Conservation (phyloP, 192 early-diverging fungal genomes). For the Umbelopsis sp. region DNA sequence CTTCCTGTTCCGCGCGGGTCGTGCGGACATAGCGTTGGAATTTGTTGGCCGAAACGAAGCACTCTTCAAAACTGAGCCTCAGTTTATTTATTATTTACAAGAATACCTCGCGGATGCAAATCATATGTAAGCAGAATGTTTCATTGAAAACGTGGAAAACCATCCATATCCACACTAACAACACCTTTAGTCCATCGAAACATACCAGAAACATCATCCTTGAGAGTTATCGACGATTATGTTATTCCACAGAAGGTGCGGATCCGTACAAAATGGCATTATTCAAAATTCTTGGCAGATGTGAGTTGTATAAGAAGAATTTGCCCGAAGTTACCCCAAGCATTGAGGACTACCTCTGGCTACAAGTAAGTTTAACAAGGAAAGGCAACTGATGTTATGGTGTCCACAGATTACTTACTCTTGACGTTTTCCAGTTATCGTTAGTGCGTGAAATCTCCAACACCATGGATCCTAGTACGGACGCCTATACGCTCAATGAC, state of each 20-base stretch:
- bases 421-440: background rate
- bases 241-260: slow-evolving; percentile 46
- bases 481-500: background rate
- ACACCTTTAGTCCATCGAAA: slow-evolving; percentile 42
- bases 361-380: slow-evolving; percentile 55
- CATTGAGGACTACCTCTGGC: slow-evolving; percentile 95
- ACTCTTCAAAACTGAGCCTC: slow-evolving; percentile 61
- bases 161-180: slow-evolving; percentile 15
- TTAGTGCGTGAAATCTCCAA: background rate
- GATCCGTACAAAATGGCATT: slow-evolving; percentile 95
- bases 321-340: slow-evolving; percentile 69
- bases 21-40: slow-evolving; percentile 64
- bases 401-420: too few relatives aligned
- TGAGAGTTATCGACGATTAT: slow-evolving; percentile 54
- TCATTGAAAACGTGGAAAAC: background rate
- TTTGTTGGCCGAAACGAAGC: slow-evolving; percentile 64
- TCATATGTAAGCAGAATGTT: slow-evolving; percentile 29
- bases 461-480: slow-evolving; percentile 1
- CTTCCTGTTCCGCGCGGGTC: slow-evolving; percentile 78
- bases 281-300: slow-evolving; percentile 89
- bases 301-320: slow-evolving; percentile 74
- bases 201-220: slow-evolving; percentile 58
- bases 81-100: slow-evolving; percentile 73
- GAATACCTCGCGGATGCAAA: slow-evolving; percentile 59
- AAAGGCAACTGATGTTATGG: too few relatives aligned